Percentiles rank a stretch among this genome's conserved stretches.
These are phyloP conservation scores for Poteriospumella lacustris DNA, from an alignment of 108 stramenopile genomes.

Conservation along the genomic window DNA sequence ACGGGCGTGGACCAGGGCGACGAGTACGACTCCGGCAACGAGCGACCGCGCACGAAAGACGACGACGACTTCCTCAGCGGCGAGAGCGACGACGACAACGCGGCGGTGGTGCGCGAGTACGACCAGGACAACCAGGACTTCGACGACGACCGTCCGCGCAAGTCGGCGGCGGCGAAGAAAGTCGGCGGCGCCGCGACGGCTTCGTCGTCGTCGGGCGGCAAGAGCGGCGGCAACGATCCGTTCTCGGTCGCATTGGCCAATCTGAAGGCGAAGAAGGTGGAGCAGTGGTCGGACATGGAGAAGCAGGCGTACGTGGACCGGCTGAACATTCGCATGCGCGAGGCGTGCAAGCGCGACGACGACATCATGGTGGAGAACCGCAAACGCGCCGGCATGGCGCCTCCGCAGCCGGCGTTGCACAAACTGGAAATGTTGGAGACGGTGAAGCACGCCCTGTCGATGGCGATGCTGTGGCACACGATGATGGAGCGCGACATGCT, in stretches of 20 bases:
- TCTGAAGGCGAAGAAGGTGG: background rate
- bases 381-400: background rate
- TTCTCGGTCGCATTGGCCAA: background rate
- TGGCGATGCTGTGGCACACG: background rate
- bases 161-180: background rate
- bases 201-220: background rate
- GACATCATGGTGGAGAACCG: background rate
- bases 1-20: background rate
- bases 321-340: background rate
- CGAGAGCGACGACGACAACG: no score
- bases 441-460: background rate
- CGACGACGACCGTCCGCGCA: background rate
- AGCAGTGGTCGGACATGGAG: background rate
- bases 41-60: background rate
- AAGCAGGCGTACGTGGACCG: no score
- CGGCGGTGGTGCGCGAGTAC: background rate
- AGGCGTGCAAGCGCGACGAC: background rate
- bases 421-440: background rate
- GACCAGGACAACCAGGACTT: background rate
- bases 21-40: background rate
- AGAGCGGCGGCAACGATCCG: background rate
- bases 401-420: background rate
- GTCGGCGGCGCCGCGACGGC: no score
- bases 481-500: background rate
- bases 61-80: background rate